Conservation (phyloP, 805 yeast genomes). For the Metschnikowia shivogae region DNA sequence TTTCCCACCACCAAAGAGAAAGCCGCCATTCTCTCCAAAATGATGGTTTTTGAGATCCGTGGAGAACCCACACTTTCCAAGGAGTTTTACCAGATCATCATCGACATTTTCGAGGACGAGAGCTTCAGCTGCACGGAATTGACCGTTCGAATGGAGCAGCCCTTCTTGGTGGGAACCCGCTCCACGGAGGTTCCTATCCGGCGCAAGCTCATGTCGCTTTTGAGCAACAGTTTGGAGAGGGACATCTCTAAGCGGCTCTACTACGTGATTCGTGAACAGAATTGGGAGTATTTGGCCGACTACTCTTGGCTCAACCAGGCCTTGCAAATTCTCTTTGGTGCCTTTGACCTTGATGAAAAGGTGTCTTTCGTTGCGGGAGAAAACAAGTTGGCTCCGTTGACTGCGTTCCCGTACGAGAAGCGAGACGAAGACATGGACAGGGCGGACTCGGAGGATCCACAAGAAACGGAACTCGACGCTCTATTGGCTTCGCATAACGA, state of each 20-base stretch:
- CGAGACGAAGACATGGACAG: constrained; percentile 12
- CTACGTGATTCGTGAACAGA: constrained; percentile 90
- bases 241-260: constrained; percentile 75
- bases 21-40: constrained; percentile 87
- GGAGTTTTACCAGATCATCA: constrained; percentile 79
- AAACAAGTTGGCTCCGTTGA: constrained; percentile 50
- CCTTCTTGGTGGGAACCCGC: constrained; percentile 90
- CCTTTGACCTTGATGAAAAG: constrained; percentile 53
- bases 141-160: constrained; percentile 93
- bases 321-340: constrained; percentile 75
- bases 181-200: constrained; percentile 72
- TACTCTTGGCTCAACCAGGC: constrained; percentile 96
- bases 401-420: constrained; percentile 31
- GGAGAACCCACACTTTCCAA: constrained; percentile 77
- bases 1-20: constrained; percentile 96
- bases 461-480: constrained; percentile 15
- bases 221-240: constrained; percentile 72
- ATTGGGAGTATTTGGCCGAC: constrained; percentile 94
- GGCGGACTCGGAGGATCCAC: constrained; percentile 21
- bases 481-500: constrained; percentile 26
- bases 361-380: constrained; percentile 47
- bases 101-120: constrained; percentile 81
- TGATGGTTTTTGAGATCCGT: constrained; percentile 87
- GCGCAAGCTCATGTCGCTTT: constrained; percentile 69
- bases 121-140: constrained; percentile 77